Percentiles rank a stretch among this genome's conserved stretches.
Evolutionary conservation across 306 rosid genomes (phyloP).

Genomic region (Spatholobus suberectus): DNA sequence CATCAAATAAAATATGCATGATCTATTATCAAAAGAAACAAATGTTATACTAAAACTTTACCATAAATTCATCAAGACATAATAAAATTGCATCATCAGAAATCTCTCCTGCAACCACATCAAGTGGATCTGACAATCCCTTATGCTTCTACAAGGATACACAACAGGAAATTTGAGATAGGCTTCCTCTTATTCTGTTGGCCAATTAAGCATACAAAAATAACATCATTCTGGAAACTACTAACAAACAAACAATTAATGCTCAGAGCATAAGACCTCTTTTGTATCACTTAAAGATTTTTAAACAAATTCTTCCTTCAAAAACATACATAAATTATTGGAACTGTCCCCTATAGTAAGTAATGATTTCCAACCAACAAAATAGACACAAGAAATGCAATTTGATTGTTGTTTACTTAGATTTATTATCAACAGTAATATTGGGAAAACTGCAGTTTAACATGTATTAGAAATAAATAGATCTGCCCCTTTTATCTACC

Average conservation of each 20-base stretch:
- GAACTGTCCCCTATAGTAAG: background rate
- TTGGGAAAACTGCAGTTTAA: constrained; percentile 5
- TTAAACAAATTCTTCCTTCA: constrained; percentile 15
- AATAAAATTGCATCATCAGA: constrained; percentile 86
- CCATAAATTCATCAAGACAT: constrained; percentile 99
- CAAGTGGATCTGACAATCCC: constrained; percentile 97
- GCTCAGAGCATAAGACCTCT: constrained; percentile 27
- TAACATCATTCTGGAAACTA: constrained; percentile 14
- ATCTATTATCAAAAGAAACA: constrained; percentile 20
- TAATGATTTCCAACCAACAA: constrained; percentile 4
- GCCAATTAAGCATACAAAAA: constrained; percentile 27
- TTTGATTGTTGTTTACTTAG: background rate
- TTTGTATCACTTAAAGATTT: background rate
- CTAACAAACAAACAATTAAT: constrained; percentile 20
- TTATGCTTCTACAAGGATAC: constrained; percentile 73
- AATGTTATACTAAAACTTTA: constrained; percentile 30
- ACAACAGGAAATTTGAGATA: constrained; percentile 36
- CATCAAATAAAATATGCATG: constrained; percentile 28
- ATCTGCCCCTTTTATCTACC: constrained; percentile 2
- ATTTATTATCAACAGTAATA: background rate
- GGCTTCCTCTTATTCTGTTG: constrained; percentile 23
- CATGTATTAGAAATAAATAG: background rate
- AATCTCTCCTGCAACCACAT: constrained; percentile 89
- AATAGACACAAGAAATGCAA: constrained; percentile 16
- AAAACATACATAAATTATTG: constrained; percentile 22